Conservation (phyloP, 805 yeast genomes). For the Hanseniaspora meyeri region DNA sequence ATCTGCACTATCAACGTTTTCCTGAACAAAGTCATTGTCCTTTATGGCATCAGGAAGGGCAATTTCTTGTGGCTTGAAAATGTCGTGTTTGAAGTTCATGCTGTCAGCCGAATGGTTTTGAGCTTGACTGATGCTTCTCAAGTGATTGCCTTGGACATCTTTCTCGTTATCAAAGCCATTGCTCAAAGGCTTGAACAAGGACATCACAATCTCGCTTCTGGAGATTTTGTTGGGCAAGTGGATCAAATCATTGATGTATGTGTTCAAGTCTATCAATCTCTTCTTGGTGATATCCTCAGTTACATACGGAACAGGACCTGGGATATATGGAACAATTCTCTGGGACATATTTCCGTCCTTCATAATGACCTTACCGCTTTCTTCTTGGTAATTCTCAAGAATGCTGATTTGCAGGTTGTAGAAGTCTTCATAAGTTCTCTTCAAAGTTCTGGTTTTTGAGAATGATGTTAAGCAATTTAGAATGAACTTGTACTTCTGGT, state of each 20-base stretch:
- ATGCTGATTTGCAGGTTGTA: conserved; percentile 82
- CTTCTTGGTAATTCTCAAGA: conserved; percentile 74
- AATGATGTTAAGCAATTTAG: conserved; percentile 54
- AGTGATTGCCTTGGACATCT: neutral
- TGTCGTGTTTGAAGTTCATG: neutral
- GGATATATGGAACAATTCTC: conserved; percentile 82
- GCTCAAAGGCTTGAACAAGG: conserved; percentile 42
- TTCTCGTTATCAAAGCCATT: conserved; percentile 17
- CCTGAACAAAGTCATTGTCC: neutral
- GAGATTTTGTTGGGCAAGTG: conserved; percentile 68
- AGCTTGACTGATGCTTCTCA: conserved; percentile 10
- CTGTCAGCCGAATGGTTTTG: neutral
- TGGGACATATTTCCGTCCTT: conserved; percentile 47
- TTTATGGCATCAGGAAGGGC: neutral
- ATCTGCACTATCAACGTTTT: neutral
- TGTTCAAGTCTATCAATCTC: conserved; percentile 43
- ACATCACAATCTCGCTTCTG: conserved; percentile 51
- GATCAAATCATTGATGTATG: conserved; percentile 47
- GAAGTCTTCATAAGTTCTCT: conserved; percentile 89
- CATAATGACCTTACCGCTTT: conserved; percentile 59
- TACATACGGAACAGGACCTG: conserved; percentile 89
- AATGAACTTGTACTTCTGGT: conserved; percentile 81
- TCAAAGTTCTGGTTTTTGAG: conserved; percentile 58
- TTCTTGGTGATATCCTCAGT: conserved; percentile 58
- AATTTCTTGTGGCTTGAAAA: neutral